Base-by-base conservation (phyloP, 805 yeast genomes). In the Candida coleopterorum region DNA sequence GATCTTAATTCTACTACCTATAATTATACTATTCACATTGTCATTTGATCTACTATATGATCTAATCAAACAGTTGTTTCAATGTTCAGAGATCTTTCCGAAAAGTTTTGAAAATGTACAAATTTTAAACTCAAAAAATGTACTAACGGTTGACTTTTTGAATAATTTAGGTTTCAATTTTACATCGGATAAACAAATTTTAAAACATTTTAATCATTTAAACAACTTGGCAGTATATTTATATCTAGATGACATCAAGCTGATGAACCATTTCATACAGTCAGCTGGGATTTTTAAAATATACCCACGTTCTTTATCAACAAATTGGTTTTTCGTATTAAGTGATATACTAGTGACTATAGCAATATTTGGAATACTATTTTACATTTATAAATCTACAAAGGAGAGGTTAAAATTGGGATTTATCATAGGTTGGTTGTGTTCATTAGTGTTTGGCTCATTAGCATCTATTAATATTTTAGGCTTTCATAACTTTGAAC, bases 1-100 rank as follows among this genome's bases (percentile, higher is more conserved):
- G 34, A 22, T 22, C 7, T 38, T 50, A 29, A 60, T 66, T 12
- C 32, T 64, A 29, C 17, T 61, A 9, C 67, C 69, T 12, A 48
- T 62, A 6, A 32, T 64, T 15, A 20, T 55, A 8, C 46, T 56
- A 18, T 64, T 62, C 38, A 43, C 57, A 2, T 30, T 61, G n/a
- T 58, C 68, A 1, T 66, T 62, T 47, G 52, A 56, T 37, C 52
- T 62, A 9, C 34, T 53, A n/a, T 64, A 65, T 40, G 68, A 63
- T 38, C 50, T 55, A 30, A 49, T 64, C 7, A 48, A 32, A 31
- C 35, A 26, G 16, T 4, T 32, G 7, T 32, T 32, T 24, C 34
- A 32, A 16, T 18, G 9, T 11, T 17, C 34, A 16, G 11, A 9
- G 17, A n/a, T 23, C 11, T 30, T 12, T 11, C 34, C 34, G n/a